These are phyloP conservation scores for Tetraselmis chui DNA, from an alignment of 139 green algal genomes.

Conservation along the genomic window DNA sequence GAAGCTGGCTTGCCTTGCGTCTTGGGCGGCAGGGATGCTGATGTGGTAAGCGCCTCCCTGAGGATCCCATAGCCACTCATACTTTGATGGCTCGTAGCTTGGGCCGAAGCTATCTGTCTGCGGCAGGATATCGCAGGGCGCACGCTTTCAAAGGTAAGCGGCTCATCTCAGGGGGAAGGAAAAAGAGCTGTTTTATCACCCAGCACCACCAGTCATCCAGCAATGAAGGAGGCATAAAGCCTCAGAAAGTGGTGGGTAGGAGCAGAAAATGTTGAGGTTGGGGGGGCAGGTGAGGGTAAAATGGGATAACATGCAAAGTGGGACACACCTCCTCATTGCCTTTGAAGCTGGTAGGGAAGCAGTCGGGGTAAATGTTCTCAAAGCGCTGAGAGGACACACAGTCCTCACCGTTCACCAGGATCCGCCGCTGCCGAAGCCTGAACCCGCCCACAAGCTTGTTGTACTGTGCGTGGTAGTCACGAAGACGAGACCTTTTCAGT, in stretches of 20 bases:
- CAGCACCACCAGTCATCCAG: too few relatives aligned
- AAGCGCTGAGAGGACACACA: background rate
- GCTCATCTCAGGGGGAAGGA: too few relatives aligned
- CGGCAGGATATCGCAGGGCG: background rate
- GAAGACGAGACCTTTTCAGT: too few relatives aligned
- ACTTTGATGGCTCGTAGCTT: background rate
- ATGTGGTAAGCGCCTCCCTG: slow-evolving; percentile 1
- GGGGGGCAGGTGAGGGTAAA: too few relatives aligned
- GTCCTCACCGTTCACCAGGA: background rate
- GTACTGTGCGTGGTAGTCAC: slow-evolving; percentile 2
- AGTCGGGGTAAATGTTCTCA: background rate
- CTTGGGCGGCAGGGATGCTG: background rate
- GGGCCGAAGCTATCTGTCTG: background rate
- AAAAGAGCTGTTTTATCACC: too few relatives aligned
- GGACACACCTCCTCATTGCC: background rate
- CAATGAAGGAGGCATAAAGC: background rate
- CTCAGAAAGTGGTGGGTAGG: background rate
- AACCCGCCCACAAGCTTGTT: slow-evolving; percentile 6
- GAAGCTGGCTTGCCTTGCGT: background rate
- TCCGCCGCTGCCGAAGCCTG: background rate
- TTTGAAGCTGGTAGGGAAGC: background rate
- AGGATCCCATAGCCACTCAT: background rate
- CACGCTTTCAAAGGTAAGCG: background rate
- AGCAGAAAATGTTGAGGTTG: too few relatives aligned
- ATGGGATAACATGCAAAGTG: too few relatives aligned